Evolutionary conservation across 352 stramenopile genomes (phyloP).

Genomic region (Phytophthora ohioensis): DNA sequence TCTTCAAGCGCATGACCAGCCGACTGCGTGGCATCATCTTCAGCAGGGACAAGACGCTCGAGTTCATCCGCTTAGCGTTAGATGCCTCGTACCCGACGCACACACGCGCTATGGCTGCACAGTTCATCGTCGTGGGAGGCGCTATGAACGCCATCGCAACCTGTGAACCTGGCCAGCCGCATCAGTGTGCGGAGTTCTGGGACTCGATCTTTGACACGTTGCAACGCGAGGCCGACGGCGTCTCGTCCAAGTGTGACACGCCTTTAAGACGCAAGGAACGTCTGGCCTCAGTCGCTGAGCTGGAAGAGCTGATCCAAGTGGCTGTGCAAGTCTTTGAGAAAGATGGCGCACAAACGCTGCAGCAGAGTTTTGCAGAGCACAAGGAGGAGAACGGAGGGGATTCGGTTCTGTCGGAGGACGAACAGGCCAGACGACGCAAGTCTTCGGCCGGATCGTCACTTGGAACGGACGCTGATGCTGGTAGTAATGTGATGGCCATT

Average conservation of each 20-base stretch:
- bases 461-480: conserved; percentile 24
- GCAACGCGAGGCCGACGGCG: conserved; percentile 64
- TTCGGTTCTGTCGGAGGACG: background rate
- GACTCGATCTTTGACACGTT: conserved; percentile 74
- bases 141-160: conserved; percentile 64
- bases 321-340: conserved; percentile 81
- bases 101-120: conserved; percentile 74
- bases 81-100: conserved; percentile 61
- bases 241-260: conserved; percentile 49
- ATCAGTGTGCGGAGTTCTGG: conserved; percentile 74
- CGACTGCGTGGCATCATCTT: conserved; percentile 82
- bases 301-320: conserved; percentile 81
- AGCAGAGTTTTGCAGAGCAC: conserved; percentile 73
- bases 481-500: background rate
- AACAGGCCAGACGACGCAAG: conserved; percentile 23
- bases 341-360: conserved; percentile 67
- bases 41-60: conserved; percentile 69
- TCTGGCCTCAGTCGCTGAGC: conserved; percentile 62
- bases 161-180: conserved; percentile 52
- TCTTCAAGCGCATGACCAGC: conserved; percentile 89
- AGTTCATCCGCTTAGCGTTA: conserved; percentile 76
- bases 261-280: conserved; percentile 51
- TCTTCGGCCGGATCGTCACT: conserved; percentile 49
- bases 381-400: conserved; percentile 29
- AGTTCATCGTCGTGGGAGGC: conserved; percentile 80